These are phyloP conservation scores for Piper betle DNA, from an alignment of 164 flowering plant species.

Conservation along the genomic window DNA sequence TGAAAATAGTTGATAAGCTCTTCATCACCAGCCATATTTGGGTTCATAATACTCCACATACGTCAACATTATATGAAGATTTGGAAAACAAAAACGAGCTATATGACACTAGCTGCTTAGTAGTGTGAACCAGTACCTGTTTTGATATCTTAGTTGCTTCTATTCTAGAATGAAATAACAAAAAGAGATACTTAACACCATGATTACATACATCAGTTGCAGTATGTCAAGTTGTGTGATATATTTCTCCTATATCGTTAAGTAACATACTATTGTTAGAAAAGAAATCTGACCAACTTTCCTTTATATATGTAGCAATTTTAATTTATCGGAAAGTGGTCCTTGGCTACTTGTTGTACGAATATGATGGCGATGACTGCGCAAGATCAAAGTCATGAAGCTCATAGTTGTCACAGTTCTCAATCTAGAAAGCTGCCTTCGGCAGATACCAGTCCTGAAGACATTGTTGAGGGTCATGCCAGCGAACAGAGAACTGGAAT, in stretches of 20 bases:
- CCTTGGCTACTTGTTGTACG: neutral
- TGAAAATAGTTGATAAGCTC: too few species aligned
- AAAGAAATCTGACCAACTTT: neutral
- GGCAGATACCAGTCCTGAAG: slow-evolving; percentile 26
- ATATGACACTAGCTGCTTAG: neutral
- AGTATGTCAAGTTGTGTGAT: neutral
- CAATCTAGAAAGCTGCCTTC: slow-evolving; percentile 9
- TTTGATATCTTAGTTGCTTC: neutral
- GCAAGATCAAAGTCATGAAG: neutral
- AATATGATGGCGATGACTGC: slow-evolving; percentile 12
- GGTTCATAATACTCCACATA: neutral
- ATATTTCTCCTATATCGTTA: too few species aligned
- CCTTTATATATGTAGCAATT: neutral
- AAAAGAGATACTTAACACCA: neutral
- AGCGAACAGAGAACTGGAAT: slow-evolving; percentile 11
- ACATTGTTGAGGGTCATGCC: slow-evolving; percentile 12
- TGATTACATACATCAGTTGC: neutral
- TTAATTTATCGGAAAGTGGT: neutral
- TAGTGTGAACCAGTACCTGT: neutral
- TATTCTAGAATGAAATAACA: too few species aligned
- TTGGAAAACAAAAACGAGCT: neutral
- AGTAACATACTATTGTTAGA: neutral
- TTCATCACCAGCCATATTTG: neutral
- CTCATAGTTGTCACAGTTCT: slow-evolving; percentile 10
- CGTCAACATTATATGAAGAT: too few species aligned